Percentiles rank a stretch among this genome's conserved stretches.
phyloP scores from a whole-genome alignment of 2,329 filamentous ascomycete genomes.

The Xylaria sp. region DNA sequence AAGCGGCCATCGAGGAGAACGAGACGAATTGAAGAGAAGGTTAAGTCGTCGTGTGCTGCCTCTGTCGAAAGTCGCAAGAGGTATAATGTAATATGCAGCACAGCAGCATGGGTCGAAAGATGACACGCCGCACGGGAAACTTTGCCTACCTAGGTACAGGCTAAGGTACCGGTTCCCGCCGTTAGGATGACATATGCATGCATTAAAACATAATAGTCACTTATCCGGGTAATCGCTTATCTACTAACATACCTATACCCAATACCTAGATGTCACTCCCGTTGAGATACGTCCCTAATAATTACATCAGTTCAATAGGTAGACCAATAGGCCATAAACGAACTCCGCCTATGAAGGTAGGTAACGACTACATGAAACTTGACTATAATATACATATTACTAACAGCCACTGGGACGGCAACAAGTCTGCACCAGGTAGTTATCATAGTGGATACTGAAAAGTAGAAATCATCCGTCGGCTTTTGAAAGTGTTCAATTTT shows the following conservation, averaged over 20 bases:
- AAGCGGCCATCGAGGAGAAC: conserved; percentile 21
- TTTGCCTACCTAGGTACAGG: conserved; percentile 7
- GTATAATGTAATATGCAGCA: conserved; percentile 3
- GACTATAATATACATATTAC: too few relatives aligned
- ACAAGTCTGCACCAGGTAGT: too few relatives aligned
- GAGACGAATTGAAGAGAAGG: conserved; percentile 8
- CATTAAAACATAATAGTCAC: background rate
- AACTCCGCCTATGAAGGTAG: too few relatives aligned
- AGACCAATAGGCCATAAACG: too few relatives aligned
- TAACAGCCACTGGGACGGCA: too few relatives aligned
- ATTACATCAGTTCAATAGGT: too few relatives aligned
- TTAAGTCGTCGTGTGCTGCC: conserved; percentile 21
- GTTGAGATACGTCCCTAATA: too few relatives aligned
- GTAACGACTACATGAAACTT: too few relatives aligned
- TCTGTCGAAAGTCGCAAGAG: conserved; percentile 20
- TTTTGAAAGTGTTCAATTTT: conserved; percentile 39
- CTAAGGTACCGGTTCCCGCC: background rate
- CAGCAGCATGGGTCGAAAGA: conserved; percentile 21
- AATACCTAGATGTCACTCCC: background rate
- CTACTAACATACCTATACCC: too few relatives aligned
- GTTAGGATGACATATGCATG: background rate
- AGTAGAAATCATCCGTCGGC: background rate
- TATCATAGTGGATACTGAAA: too few relatives aligned
- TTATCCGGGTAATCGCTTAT: background rate
- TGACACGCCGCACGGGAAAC: conserved; percentile 22